Conservation (phyloP, 2,329 filamentous ascomycete species). For the Dactylellina leptospora region DNA sequence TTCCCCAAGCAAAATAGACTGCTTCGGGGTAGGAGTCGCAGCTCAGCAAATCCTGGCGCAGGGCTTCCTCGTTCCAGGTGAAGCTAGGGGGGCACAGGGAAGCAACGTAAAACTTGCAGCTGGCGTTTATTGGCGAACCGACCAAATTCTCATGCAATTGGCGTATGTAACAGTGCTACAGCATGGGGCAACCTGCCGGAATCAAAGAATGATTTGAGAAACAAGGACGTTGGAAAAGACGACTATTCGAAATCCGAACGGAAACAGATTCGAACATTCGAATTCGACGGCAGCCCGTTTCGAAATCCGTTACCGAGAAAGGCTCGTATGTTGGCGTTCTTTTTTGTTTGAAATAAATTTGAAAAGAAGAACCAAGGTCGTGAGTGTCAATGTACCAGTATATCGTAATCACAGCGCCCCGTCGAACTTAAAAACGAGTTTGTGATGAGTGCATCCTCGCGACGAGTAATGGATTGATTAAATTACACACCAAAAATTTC, state of each 20-base stretch:
- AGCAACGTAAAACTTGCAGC: neutral
- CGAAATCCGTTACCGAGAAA: slow-evolving; percentile 4
- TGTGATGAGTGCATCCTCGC: no score
- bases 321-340: neutral
- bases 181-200: slow-evolving; percentile 15
- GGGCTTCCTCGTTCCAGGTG: no score
- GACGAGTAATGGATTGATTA: slow-evolving; percentile 1
- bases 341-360: slow-evolving; percentile 1
- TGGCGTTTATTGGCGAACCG: slow-evolving; percentile 32
- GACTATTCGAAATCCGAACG: no score
- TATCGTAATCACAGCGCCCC: neutral
- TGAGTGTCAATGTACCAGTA: no score
- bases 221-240: neutral
- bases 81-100: neutral
- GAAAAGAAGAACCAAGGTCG: no score
- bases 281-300: neutral
- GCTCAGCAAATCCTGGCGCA: no score
- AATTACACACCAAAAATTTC: neutral
- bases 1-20: slow-evolving; percentile 7
- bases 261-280: neutral
- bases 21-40: slow-evolving; percentile 18
- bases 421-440: no score
- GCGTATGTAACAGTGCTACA: slow-evolving; percentile 23
- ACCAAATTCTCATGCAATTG: slow-evolving; percentile 23
- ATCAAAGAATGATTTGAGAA: slow-evolving; percentile 34